Evolutionary conservation across 2,329 filamentous ascomycete genomes (phyloP).

Genomic region (Diaporthe amygdali): DNA sequence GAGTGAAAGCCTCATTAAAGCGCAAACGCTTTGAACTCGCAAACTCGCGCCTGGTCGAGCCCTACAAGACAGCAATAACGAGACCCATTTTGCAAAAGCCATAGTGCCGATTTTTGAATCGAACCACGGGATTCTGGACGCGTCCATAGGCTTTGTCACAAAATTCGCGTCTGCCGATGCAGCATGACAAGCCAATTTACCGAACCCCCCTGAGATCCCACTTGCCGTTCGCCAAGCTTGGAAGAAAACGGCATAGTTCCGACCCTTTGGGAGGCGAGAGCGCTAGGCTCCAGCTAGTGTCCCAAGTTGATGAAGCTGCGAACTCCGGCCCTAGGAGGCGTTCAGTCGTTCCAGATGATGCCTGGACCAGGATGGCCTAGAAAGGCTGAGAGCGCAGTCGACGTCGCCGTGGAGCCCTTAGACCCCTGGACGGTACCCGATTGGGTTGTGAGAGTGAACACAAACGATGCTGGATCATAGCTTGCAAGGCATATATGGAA

Average conservation of each 20-base stretch:
- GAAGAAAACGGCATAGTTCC: constrained; percentile 1
- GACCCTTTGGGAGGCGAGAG: background rate
- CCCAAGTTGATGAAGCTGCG: background rate
- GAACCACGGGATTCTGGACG: background rate
- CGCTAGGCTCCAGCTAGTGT: constrained; percentile 3
- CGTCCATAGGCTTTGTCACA: background rate
- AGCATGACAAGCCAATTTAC: background rate
- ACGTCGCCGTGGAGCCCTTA: background rate
- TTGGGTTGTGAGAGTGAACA: background rate
- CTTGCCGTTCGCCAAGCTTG: background rate
- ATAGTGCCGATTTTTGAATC: background rate
- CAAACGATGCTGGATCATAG: background rate
- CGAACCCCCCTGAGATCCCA: background rate
- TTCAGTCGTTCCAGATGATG: background rate
- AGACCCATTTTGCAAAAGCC: background rate
- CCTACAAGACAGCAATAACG: too few species aligned
- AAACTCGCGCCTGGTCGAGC: background rate
- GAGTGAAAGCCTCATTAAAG: background rate
- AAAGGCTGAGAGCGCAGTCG: background rate
- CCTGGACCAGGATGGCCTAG: background rate
- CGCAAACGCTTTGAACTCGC: background rate
- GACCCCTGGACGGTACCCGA: background rate
- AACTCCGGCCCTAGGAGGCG: background rate
- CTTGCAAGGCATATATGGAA: background rate
- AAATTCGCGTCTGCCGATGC: background rate